Evolutionary conservation across 2,329 filamentous ascomycete species (phyloP).

Genomic region (Ilyonectria mors-panacis): DNA sequence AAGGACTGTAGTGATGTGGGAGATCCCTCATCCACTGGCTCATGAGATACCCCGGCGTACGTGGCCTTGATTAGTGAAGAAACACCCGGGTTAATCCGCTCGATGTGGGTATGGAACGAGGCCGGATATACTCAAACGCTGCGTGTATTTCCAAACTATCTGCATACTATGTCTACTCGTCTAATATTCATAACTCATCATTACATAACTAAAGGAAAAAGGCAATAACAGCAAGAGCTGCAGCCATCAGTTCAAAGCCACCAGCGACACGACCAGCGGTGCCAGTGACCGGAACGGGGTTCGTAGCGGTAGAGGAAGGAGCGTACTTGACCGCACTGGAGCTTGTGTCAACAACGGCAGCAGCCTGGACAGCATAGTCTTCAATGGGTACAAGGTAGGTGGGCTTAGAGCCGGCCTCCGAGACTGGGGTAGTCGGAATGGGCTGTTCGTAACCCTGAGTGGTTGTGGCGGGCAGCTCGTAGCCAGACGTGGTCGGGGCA

Average conservation of each 20-base stretch:
- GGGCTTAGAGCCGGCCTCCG: slow-evolving; percentile 4
- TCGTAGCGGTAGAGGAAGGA: slow-evolving; percentile 14
- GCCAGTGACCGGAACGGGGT: slow-evolving; percentile 37
- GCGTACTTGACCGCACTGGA: not conserved
- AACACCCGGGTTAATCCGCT: too few species aligned
- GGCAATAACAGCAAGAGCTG: slow-evolving; percentile 13
- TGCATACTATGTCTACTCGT: not conserved
- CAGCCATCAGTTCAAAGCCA: slow-evolving; percentile 11
- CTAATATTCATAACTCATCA: not conserved
- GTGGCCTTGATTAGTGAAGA: too few species aligned
- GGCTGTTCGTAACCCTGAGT: not conserved
- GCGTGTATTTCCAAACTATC: not conserved
- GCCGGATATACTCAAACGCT: not conserved
- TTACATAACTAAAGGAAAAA: slow-evolving; percentile 20
- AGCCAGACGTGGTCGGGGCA: slow-evolving; percentile 21
- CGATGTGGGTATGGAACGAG: too few species aligned
- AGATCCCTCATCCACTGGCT: too few species aligned
- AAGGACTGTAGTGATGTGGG: too few species aligned
- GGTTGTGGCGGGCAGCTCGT: not conserved
- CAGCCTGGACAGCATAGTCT: slow-evolving; percentile 17
- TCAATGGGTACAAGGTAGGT: slow-evolving; percentile 11
- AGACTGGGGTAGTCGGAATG: not conserved
- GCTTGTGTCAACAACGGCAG: slow-evolving; percentile 5
- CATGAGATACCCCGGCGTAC: too few species aligned
- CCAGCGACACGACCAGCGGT: slow-evolving; percentile 43